Evolutionary conservation across 768 basidiomycete genomes (phyloP).

Genomic region (Xerocomellus dryophilus): DNA sequence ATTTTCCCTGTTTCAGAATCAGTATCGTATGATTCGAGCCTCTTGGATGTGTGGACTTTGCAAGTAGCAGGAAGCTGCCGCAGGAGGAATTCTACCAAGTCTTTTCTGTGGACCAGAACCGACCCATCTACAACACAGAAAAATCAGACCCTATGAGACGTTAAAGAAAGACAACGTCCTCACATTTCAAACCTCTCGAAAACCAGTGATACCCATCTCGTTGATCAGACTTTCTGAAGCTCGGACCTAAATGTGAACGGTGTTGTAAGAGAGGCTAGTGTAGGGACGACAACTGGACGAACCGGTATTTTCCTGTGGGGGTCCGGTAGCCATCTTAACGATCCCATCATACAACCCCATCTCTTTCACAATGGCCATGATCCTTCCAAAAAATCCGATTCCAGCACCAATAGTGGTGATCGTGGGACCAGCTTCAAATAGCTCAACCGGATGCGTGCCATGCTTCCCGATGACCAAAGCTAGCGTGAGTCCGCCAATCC

Average conservation of each 20-base stretch:
- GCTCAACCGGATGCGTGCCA: constrained; percentile 32
- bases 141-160: neutral
- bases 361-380: constrained; percentile 38
- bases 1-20: constrained; percentile 23
- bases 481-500: constrained; percentile 37
- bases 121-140: constrained; percentile 25
- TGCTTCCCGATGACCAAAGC: constrained; percentile 31
- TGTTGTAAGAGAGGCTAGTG: neutral
- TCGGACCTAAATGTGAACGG: constrained; percentile 15
- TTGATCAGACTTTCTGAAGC: constrained; percentile 36
- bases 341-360: constrained; percentile 40
- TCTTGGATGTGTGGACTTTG: constrained; percentile 36
- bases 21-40: constrained; percentile 31
- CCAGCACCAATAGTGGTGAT: constrained; percentile 46
- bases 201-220: constrained; percentile 30
- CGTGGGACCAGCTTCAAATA: constrained; percentile 41
- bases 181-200: constrained; percentile 25
- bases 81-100: constrained; percentile 34
- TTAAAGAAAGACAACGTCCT: neutral
- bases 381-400: constrained; percentile 46
- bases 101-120: constrained; percentile 36
- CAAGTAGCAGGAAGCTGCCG: constrained; percentile 28
- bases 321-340: constrained; percentile 10
- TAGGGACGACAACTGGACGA: neutral
- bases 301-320: constrained; percentile 23